Evolutionary conservation across 108 stramenopile genomes (phyloP), one percentile per base, ranked within the genome.

Genomic region (Craspedostauros australis): DNA sequence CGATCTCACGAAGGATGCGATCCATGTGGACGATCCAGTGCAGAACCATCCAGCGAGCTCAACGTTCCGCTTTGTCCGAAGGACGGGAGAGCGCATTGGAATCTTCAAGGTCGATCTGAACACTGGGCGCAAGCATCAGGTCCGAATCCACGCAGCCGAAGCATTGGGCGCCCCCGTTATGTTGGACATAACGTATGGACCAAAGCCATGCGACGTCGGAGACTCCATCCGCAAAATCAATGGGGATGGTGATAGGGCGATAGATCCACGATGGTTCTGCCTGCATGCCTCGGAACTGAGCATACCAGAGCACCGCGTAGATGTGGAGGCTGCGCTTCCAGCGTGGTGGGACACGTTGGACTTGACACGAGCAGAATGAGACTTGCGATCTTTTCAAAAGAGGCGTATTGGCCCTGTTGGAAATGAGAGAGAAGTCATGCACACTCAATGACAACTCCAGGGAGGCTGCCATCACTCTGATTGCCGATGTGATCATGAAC

Each of bases 41-140:
- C 37, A 66, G 37, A 76, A 70, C 46, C 52, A 69, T 28, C 61
- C 81, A 7, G 82, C 86, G 3, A 31, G 21, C 30, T 80, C 81
- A n/a, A 33, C 44, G 0, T 82, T 77, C 46, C 23, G 22, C 38
- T 54, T 82, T 5, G 4, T 43, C 25, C 43, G 67, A 59, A 44
- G 60, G 14, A 42, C 34, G 36, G 57, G 31, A 22, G 46, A 43
- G 22, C 20, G 30, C 9, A 77, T 69, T 7, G 50, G 66, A 18
- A 38, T 80, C 1, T 12, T 88, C 18, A 54, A 75, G 42, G 64
- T 81, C 4, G 66, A 76, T 50, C 78, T 80, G 5, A 50, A 62
- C 23, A 86, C 84, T 7, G 88, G 88, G 7, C 60, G 88, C 20
- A 86, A 82, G 40, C 88, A 90, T 64, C 88, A 90, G 62, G 78